Evolutionary conservation across 352 stramenopile genomes (phyloP), one percentile per base, ranked within the genome.

Genomic region (Globisporangium spiculum): DNA sequence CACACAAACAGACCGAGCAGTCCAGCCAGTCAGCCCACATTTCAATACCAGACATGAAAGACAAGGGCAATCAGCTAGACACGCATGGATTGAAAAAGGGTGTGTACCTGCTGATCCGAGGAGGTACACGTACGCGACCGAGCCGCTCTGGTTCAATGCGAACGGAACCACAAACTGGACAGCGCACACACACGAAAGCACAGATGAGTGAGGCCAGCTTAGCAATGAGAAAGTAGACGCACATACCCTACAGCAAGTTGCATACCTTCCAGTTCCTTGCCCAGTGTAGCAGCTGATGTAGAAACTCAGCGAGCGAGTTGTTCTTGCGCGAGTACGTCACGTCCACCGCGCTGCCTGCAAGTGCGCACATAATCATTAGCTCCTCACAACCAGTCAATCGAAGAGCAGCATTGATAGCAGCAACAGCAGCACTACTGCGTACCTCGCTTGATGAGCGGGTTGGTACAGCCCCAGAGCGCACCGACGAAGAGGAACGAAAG

Each of bases 401-500:
- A 5, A 18, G 12, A 46, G 18, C 2, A 27, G 22, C 30, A n/a
- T 12, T 41, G 36, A 0, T 16, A 30, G 8, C 1, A n/a, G 3
- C 12, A 41, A n/a, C 54, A 41, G 54, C 54, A 26, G 7, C 8
- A 38, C 32, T 38, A 4, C n/a, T 34, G 10, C 36, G 32, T 59
- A 91, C 88, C 88, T 83, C 70, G 66, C 67, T 96, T 96, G 60
- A 96, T 92, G 34, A 96, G 73, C 1, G 88, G 88, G 67, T 96
- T 96, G 4, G 88, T 96, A 70, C 88, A 96, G 1, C 88, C 88
- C 88, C 88, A 96, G 2, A 96, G 77, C 22, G 86, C 86, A n/a
- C 88, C 86, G 46, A 96, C 84, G 60, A 93, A 77, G 30, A 96
- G 74, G 68, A 96, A 94, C 41, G 84, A 93, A 55, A 92, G 68